phyloP scores from a whole-genome alignment of 139 green algal species.

The Micractinium conductrix region DNA sequence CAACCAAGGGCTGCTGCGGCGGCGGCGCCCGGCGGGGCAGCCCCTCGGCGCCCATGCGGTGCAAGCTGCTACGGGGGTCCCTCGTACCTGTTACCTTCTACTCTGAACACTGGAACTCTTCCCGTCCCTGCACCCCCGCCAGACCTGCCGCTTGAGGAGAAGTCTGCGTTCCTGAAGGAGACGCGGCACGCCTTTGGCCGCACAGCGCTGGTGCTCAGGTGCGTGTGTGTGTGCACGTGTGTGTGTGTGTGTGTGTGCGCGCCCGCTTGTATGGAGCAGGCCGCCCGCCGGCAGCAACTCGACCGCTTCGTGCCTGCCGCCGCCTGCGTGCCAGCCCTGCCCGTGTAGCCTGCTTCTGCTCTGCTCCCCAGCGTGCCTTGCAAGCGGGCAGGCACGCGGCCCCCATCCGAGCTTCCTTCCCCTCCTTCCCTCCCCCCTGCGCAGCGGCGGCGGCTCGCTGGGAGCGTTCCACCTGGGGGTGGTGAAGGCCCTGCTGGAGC shows the following conservation, averaged over 20 bases:
- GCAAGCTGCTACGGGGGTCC: too few species aligned
- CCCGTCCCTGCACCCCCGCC: too few species aligned
- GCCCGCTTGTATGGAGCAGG: too few species aligned
- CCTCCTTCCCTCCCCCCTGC: too few species aligned
- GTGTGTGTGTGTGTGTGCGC: neutral
- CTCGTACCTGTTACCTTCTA: neutral
- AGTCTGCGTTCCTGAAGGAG: constrained; percentile 92
- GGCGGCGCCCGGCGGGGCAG: too few species aligned
- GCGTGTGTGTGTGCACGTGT: neutral
- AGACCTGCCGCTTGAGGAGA: constrained; percentile 79
- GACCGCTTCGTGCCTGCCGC: neutral
- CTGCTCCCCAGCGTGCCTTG: too few species aligned
- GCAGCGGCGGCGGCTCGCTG: constrained; percentile 87
- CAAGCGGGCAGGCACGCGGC: too few species aligned
- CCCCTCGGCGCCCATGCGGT: too few species aligned
- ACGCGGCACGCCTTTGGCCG: constrained; percentile 95
- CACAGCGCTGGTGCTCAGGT: constrained; percentile 93
- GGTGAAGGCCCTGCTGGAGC: constrained; percentile 89
- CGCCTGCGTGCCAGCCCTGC: neutral
- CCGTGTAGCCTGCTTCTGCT: neutral
- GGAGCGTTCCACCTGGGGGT: constrained; percentile 93
- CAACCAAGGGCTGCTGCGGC: too few species aligned
- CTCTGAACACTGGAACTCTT: neutral
- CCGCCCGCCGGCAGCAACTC: too few species aligned
- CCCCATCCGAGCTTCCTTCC: too few species aligned